Conservation (phyloP, 805 yeast species). For the Metschnikowia drakensbergensis region DNA sequence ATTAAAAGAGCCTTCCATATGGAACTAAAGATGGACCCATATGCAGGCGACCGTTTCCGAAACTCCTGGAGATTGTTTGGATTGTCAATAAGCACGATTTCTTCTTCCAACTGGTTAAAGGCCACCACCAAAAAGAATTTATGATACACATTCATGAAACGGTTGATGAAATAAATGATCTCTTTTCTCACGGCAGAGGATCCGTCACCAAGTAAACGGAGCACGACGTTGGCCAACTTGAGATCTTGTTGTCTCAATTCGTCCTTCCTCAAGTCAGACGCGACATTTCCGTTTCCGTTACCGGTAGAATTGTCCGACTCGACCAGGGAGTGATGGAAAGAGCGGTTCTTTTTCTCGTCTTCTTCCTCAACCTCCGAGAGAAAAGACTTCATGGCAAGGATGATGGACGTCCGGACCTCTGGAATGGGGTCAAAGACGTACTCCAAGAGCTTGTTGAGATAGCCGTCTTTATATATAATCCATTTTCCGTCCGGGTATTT, state of each 20-base stretch:
- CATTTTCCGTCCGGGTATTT: conserved; percentile 71
- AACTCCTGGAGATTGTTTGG: conserved; percentile 60
- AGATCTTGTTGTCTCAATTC: conserved; percentile 67
- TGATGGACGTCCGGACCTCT: conserved; percentile 84
- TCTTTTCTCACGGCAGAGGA: conserved; percentile 87
- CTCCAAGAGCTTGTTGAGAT: conserved; percentile 50
- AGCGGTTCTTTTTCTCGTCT: conserved; percentile 1
- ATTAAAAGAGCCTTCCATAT: conserved; percentile 83
- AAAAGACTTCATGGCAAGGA: conserved; percentile 69
- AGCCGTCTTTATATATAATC: conserved; percentile 63
- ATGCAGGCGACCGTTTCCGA: conserved; percentile 68
- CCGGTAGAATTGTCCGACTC: conserved; percentile 11
- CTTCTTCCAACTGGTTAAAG: conserved; percentile 78
- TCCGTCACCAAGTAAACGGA: conserved; percentile 77
- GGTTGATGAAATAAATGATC: conserved; percentile 70
- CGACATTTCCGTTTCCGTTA: conserved; percentile 11
- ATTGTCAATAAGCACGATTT: conserved; percentile 60
- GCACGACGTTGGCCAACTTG: conserved; percentile 61
- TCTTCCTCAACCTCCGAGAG: conserved; percentile 44
- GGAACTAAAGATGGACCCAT: conserved; percentile 81
- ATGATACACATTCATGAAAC: conserved; percentile 63
- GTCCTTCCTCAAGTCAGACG: conserved; percentile 33
- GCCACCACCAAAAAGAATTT: conserved; percentile 83
- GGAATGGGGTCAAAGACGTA: conserved; percentile 87
- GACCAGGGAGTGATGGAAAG: conserved; percentile 1